These are phyloP conservation scores for Umbilicaria muhlenbergii DNA, from an alignment of 495 filamentous ascomycete genomes.

Conservation along the genomic window DNA sequence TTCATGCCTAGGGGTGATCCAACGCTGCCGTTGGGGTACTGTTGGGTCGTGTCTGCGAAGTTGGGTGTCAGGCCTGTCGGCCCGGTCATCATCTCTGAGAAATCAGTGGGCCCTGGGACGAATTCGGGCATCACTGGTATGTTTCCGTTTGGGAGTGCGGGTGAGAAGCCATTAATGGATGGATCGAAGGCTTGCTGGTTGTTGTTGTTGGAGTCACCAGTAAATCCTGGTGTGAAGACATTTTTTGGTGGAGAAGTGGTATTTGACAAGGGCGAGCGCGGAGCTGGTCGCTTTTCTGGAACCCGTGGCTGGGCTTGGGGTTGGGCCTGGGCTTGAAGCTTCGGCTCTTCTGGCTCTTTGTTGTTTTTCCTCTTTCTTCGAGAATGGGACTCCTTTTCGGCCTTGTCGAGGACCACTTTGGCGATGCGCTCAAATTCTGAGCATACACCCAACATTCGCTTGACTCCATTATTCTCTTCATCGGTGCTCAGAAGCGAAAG, in stretches of 20 bases:
- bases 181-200: conserved; percentile 20
- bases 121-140: conserved; percentile 4
- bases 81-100: conserved; percentile 1
- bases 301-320: conserved; percentile 5
- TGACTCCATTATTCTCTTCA: conserved; percentile 69
- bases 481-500: conserved; percentile 61
- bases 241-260: conserved; percentile 1
- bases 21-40: conserved; percentile 24
- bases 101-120: neutral
- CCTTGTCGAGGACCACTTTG: conserved; percentile 77
- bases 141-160: neutral
- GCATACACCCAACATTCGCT: conserved; percentile 84
- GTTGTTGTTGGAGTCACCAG: conserved; percentile 13
- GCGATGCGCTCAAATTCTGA: conserved; percentile 92
- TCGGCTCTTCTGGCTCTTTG: conserved; percentile 27
- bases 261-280: conserved; percentile 6
- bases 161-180: conserved; percentile 16
- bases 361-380: conserved; percentile 68
- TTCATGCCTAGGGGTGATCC: conserved; percentile 23
- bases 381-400: conserved; percentile 63
- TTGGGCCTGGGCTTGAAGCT: conserved; percentile 7
- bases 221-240: conserved; percentile 6
- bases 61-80: conserved; percentile 20
- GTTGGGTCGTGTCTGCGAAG: conserved; percentile 25
- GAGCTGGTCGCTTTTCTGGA: conserved; percentile 2